Evolutionary conservation across 2,329 filamentous ascomycete species (phyloP).

Genomic region (Colletotrichum acutatum): DNA sequence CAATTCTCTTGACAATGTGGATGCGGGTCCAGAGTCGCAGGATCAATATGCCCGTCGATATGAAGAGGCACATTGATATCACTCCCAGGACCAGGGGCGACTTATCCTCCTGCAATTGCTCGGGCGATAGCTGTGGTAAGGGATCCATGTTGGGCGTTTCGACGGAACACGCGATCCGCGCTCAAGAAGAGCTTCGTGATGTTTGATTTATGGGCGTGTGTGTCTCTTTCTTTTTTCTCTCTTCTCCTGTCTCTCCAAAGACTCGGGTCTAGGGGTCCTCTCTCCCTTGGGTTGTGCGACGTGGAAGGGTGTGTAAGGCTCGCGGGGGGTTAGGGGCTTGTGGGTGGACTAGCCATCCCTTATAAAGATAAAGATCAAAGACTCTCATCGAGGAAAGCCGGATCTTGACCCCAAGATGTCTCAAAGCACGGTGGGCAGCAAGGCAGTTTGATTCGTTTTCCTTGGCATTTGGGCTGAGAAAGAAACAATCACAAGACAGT

Average conservation of each 20-base stretch:
- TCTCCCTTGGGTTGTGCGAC: background rate
- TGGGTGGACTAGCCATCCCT: background rate
- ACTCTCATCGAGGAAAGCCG: background rate
- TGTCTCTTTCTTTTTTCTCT: background rate
- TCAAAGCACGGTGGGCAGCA: too few species aligned
- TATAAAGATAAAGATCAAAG: background rate
- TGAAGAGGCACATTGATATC: conserved; percentile 36
- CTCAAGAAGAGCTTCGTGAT: too few species aligned
- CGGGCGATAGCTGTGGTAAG: conserved; percentile 14
- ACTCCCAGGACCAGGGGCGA: conserved; percentile 34
- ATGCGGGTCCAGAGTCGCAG: conserved; percentile 41
- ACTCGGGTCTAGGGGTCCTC: background rate
- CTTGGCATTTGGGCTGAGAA: background rate
- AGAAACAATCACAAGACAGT: background rate
- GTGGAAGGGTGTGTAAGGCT: background rate
- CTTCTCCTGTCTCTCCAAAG: background rate
- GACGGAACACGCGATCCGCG: background rate
- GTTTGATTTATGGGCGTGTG: background rate
- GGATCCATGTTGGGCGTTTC: conserved; percentile 5
- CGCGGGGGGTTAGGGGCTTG: background rate
- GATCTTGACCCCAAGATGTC: too few species aligned
- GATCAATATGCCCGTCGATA: conserved; percentile 36
- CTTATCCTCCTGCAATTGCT: conserved; percentile 26
- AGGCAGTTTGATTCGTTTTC: too few species aligned
- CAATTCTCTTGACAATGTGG: conserved; percentile 40